Evolutionary conservation across 345 rosid genomes (phyloP).

Genomic region (Arabidopsis arenosa): DNA sequence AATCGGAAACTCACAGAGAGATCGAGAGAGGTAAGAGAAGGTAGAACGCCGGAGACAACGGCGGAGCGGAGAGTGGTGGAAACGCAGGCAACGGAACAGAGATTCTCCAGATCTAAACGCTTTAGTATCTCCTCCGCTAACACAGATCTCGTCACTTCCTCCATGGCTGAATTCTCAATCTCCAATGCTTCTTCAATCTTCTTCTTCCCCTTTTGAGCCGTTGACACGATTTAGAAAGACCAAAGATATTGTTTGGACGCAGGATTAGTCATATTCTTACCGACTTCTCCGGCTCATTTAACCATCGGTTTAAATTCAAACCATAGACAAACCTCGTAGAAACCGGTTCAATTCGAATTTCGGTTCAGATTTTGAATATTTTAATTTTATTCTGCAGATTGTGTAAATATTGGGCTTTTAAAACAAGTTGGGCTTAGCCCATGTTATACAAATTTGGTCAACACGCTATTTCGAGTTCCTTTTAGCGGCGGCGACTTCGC

Average conservation of each 20-base stretch:
- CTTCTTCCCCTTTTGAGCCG: slow-evolving; percentile 1
- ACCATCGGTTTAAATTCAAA: slow-evolving; percentile 1
- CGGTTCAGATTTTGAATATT: neutral
- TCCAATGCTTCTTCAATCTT: neutral
- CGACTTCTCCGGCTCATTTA: neutral
- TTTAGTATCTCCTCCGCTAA: slow-evolving; percentile 53
- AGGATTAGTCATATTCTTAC: slow-evolving; percentile 10
- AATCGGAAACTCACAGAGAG: slow-evolving; percentile 47
- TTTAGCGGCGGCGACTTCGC: too few species aligned
- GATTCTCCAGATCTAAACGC: slow-evolving; percentile 58
- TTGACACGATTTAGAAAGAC: slow-evolving; percentile 21
- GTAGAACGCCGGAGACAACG: slow-evolving; percentile 50
- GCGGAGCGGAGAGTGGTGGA: slow-evolving; percentile 53
- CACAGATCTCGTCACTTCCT: slow-evolving; percentile 43
- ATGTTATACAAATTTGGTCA: too few species aligned
- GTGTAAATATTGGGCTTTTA: too few species aligned
- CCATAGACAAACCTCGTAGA: neutral
- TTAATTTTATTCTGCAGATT: too few species aligned
- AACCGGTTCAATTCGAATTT: neutral
- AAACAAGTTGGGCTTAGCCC: too few species aligned
- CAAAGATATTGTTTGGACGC: slow-evolving; percentile 30
- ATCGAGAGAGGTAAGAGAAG: slow-evolving; percentile 52
- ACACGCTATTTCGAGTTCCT: too few species aligned
- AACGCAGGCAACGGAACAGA: slow-evolving; percentile 61
- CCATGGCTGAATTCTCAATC: slow-evolving; percentile 26